Conservation (phyloP, 2,329 filamentous ascomycete species). For the Daldinia sp. region DNA sequence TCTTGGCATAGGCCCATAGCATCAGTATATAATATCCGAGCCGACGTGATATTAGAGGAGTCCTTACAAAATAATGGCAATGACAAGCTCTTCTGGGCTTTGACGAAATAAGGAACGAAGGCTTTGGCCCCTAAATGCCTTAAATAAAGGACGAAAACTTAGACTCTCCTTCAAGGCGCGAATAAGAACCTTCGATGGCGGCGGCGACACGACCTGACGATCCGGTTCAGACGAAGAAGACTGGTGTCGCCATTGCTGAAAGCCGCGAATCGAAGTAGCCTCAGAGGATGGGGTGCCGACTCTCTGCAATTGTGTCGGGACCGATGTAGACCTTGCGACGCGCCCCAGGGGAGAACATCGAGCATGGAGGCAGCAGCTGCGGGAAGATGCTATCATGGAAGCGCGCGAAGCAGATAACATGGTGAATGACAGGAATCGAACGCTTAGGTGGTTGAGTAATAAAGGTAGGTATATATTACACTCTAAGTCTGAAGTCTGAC, state of each 20-base stretch:
- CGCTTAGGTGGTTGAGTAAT: too few species aligned
- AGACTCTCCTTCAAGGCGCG: slow-evolving; percentile 47
- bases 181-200: slow-evolving; percentile 40
- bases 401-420: slow-evolving; percentile 38
- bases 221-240: slow-evolving; percentile 37
- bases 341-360: slow-evolving; percentile 33
- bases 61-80: slow-evolving; percentile 54
- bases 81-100: slow-evolving; percentile 55
- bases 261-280: slow-evolving; percentile 13
- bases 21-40: slow-evolving; percentile 35
- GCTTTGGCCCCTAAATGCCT: slow-evolving; percentile 51
- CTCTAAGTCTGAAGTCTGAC: neutral
- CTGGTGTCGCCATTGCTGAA: slow-evolving; percentile 41
- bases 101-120: slow-evolving; percentile 51
- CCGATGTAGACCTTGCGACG: slow-evolving; percentile 10
- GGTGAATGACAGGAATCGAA: neutral
- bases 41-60: neutral
- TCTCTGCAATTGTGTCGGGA: slow-evolving; percentile 11
- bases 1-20: slow-evolving; percentile 40
- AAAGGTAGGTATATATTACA: too few species aligned
- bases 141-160: slow-evolving; percentile 48
- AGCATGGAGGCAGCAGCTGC: slow-evolving; percentile 22
- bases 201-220: slow-evolving; percentile 39
- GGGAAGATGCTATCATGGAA: slow-evolving; percentile 25
- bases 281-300: slow-evolving; percentile 16